These are phyloP conservation scores for Diaporthe caulivora DNA, from an alignment of 2,329 filamentous ascomycete species.

Conservation along the genomic window DNA sequence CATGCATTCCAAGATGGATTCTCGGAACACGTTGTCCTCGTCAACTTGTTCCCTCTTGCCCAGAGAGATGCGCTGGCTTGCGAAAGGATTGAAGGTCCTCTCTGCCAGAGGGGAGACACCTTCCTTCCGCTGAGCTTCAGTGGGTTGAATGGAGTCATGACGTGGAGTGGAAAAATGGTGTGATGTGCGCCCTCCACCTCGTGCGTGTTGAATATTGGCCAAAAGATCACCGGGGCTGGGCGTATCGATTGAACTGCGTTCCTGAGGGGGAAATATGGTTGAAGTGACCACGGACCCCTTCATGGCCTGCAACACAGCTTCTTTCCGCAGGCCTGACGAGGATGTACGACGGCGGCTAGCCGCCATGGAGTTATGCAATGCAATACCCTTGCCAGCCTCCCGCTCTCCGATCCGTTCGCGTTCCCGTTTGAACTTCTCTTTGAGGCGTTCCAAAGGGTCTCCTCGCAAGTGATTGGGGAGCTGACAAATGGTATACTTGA, in stretches of 20 bases:
- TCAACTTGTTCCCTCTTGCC: slow-evolving; percentile 86
- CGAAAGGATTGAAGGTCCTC: slow-evolving; percentile 68
- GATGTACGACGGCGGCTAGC: slow-evolving; percentile 72
- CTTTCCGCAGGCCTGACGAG: slow-evolving; percentile 81
- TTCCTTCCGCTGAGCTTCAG: slow-evolving; percentile 51
- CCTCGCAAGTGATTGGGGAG: slow-evolving; percentile 92
- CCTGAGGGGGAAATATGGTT: slow-evolving; percentile 55
- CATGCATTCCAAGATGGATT: slow-evolving; percentile 94
- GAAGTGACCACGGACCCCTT: slow-evolving; percentile 59
- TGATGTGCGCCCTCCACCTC: slow-evolving; percentile 65
- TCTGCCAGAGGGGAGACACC: slow-evolving; percentile 62
- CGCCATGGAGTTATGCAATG: slow-evolving; percentile 83
- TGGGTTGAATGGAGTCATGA: slow-evolving; percentile 44
- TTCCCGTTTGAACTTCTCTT: slow-evolving; percentile 92
- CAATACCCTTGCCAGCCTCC: slow-evolving; percentile 91
- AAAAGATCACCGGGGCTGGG: slow-evolving; percentile 83
- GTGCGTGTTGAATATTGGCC: slow-evolving; percentile 79
- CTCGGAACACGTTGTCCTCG: slow-evolving; percentile 89
- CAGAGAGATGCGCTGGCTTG: slow-evolving; percentile 64
- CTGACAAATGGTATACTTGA: slow-evolving; percentile 91
- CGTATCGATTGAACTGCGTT: slow-evolving; percentile 58
- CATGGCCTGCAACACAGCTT: slow-evolving; percentile 79
- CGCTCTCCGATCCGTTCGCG: slow-evolving; percentile 84
- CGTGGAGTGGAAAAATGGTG: slow-evolving; percentile 48
- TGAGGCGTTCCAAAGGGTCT: slow-evolving; percentile 83